A percentile compares a stretch with the other conserved stretches of the same genome.
Conservation (phyloP, 2,329 filamentous ascomycete genomes). For the Mycosphaerella sp. region DNA sequence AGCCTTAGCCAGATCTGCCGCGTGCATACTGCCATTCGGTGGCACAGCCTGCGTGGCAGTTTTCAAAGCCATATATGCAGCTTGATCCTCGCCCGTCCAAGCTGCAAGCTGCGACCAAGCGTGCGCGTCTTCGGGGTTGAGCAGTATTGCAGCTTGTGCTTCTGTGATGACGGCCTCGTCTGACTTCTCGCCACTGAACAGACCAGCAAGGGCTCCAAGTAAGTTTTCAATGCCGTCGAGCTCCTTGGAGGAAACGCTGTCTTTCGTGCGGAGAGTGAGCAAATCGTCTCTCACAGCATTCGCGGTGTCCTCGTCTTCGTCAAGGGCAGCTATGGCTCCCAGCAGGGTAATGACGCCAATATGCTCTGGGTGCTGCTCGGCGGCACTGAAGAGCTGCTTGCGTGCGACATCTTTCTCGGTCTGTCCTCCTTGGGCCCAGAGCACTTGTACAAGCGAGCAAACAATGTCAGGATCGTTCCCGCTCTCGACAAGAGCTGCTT, state of each 20-base stretch:
- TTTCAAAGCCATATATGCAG: conserved; percentile 71
- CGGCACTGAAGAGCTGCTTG: conserved; percentile 70
- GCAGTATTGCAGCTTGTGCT: conserved; percentile 69
- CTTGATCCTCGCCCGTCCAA: conserved; percentile 48
- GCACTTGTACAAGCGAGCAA: conserved; percentile 80
- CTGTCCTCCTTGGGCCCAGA: conserved; percentile 82
- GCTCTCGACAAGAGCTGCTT: conserved; percentile 71
- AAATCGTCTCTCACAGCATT: conserved; percentile 78
- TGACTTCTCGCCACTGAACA: conserved; percentile 36
- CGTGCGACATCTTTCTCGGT: conserved; percentile 70
- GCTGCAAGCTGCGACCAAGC: conserved; percentile 74
- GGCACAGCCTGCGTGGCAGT: conserved; percentile 71
- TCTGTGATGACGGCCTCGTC: conserved; percentile 54
- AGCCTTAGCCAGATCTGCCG: conserved; percentile 63
- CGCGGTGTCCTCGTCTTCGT: conserved; percentile 69
- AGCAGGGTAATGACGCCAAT: conserved; percentile 74
- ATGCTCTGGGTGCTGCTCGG: conserved; percentile 68
- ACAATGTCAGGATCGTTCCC: conserved; percentile 72
- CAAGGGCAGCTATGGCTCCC: conserved; percentile 75
- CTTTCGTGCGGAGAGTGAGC: conserved; percentile 61
- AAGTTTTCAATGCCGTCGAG: conserved; percentile 67
- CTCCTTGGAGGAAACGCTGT: conserved; percentile 55
- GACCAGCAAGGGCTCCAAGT: conserved; percentile 63
- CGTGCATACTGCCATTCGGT: conserved; percentile 61
- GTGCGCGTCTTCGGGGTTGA: conserved; percentile 69